A percentile compares a stretch with the other conserved stretches of the same genome.
These are phyloP conservation scores for Aegilops speltoides DNA, from an alignment of 176 grass and related monocot species.

Conservation along the genomic window DNA sequence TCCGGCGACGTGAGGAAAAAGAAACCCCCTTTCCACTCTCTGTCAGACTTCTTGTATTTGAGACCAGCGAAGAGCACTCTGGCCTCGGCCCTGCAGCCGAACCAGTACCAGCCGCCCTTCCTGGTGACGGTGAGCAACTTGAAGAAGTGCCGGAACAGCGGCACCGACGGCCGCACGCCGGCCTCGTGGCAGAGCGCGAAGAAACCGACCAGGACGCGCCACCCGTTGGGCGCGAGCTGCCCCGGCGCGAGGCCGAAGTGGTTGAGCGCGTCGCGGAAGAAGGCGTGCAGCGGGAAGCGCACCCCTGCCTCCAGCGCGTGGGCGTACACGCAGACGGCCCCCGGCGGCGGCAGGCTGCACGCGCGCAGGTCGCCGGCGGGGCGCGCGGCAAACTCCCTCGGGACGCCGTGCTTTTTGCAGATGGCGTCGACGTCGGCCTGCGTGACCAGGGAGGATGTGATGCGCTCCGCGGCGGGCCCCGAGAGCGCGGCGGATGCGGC, in stretches of 20 bases:
- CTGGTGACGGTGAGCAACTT: background rate
- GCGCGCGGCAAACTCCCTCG: background rate
- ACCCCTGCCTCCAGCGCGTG: background rate
- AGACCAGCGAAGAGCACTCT: background rate
- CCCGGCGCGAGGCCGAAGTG: background rate
- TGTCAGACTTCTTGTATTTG: background rate
- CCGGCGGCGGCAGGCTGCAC: no score
- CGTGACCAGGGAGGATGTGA: background rate
- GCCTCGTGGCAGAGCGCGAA: background rate
- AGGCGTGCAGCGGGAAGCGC: slow-evolving; percentile 1
- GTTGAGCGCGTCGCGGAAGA: background rate
- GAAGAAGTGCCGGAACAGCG: slow-evolving; percentile 5
- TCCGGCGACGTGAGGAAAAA: background rate
- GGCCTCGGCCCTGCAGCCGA: background rate
- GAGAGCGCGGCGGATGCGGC: no score
- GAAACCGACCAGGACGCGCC: background rate
- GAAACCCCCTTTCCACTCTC: background rate
- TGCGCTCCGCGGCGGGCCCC: no score
- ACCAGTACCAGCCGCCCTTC: background rate
- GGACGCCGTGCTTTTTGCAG: background rate
- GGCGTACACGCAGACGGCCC: no score
- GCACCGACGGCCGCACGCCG: background rate
- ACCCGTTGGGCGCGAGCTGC: slow-evolving; percentile 4
- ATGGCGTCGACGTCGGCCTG: background rate
- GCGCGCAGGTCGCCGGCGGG: background rate